Base-by-base conservation (phyloP, 2,329 filamentous ascomycete genomes). In the Alternaria conjuncta region DNA sequence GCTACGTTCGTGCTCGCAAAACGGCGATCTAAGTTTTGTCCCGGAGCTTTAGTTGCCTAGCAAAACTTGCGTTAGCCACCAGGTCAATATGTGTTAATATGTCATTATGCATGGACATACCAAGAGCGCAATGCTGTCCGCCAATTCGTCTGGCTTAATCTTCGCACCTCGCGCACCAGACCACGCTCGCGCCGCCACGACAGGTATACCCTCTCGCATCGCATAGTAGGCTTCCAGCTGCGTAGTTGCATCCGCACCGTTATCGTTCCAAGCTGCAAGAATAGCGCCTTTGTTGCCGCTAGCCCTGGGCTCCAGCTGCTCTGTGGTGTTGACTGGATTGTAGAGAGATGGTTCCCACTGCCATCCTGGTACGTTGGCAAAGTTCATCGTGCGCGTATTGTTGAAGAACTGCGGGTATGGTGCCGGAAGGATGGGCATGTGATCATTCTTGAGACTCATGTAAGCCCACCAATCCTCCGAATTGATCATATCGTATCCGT, bases 401-500 rank as follows among this genome's bases (percentile, higher is more conserved):
- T 84, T 84, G 72, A 82, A 84, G 63, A 83, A 83, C 47, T 84
- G 83, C 1, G 83, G 81, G 53, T 85, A 85, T 5, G 80, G 78
- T 0, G 82, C 82, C 0, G 83, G 83, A 0, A 81, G 60, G 36
- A 84, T 84, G 2, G 83, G 83, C 55, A 72, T 82, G 65, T 84
- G 83, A 63, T 85, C 82, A 62, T 86, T 87, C 62, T 87, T 87
- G 56, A 87, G 68, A 6, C 82, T 83, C 80, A 86, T 85, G 65
- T 87, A 87, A 0, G 83, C 84, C 85, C 83, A 85, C 82, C 82
- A 84, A 64, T 85, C 83, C 46, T 85, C 77, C 1, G 82, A 84
- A 66, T 85, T 85, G 73, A 85, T 76, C 10, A 84, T 32, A 0
- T 75, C 60, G 60, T 84, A 83, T 2, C 78, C 78, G 5, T 77